A percentile compares a stretch with the other conserved stretches of the same genome.
phyloP scores from a whole-genome alignment of 768 basidiomycete species.

The Asterophora lycoperdoides region DNA sequence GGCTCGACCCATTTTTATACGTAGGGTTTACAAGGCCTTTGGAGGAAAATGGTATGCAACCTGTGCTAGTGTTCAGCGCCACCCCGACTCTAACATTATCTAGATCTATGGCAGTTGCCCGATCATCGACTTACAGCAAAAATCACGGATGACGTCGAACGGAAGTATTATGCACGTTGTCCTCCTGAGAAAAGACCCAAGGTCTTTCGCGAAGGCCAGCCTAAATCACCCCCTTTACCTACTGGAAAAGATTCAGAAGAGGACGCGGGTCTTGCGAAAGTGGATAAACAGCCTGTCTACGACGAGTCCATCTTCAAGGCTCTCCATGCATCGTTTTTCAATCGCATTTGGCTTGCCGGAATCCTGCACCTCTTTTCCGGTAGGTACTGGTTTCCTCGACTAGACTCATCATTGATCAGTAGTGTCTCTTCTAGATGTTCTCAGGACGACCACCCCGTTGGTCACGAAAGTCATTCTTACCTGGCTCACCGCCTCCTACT shows the following conservation, averaged over 20 bases:
- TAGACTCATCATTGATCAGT: background rate
- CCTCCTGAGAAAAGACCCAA: slow-evolving; percentile 35
- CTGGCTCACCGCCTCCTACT: slow-evolving; percentile 51
- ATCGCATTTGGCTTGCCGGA: slow-evolving; percentile 44
- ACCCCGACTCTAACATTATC: background rate
- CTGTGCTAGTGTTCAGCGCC: background rate
- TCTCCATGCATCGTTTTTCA: slow-evolving; percentile 42
- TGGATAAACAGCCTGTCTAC: slow-evolving; percentile 18
- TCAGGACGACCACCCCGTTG: slow-evolving; percentile 52
- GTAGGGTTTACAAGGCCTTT: slow-evolving; percentile 49
- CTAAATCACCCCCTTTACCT: background rate
- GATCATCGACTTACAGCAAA: slow-evolving; percentile 25
- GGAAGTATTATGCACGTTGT: slow-evolving; percentile 40
- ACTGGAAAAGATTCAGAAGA: background rate
- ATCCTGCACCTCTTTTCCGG: slow-evolving; percentile 43
- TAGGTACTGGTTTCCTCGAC: slow-evolving; percentile 14
- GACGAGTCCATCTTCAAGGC: slow-evolving; percentile 50
- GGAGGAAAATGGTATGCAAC: slow-evolving; percentile 40
- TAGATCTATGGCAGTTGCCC: slow-evolving; percentile 49
- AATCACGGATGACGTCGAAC: slow-evolving; percentile 36
- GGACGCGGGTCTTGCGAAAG: background rate
- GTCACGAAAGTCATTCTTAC: slow-evolving; percentile 56
- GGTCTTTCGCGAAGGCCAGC: slow-evolving; percentile 1
- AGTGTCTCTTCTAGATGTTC: slow-evolving; percentile 31
- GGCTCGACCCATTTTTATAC: slow-evolving; percentile 43